phyloP scores from a whole-genome alignment of 805 yeast genomes.

The Lipomyces chichibuensis region DNA sequence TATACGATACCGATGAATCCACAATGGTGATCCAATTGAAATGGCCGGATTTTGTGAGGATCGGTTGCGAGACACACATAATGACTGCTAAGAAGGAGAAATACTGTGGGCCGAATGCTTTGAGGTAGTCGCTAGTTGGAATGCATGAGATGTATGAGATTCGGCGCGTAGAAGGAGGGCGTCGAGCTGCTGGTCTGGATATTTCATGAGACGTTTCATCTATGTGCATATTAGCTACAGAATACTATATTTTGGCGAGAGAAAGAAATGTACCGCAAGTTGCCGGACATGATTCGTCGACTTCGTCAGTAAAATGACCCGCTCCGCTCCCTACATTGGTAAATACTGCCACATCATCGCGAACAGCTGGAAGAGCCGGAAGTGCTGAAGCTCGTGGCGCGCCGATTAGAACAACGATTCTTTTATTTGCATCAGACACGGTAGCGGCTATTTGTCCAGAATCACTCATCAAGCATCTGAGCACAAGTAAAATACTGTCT shows the following conservation, averaged over 20 bases:
- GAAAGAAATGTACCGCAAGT: neutral
- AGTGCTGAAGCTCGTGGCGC: constrained; percentile 10
- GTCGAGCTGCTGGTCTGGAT: neutral
- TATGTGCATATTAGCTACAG: neutral
- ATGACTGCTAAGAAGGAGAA: constrained; percentile 21
- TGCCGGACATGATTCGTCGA: neutral
- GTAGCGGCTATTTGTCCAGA: neutral
- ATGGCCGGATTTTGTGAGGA: constrained; percentile 2
- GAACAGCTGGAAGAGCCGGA: neutral
- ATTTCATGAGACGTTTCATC: neutral
- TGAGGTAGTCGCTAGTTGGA: constrained; percentile 11
- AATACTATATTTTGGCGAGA: neutral
- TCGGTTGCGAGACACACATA: constrained; percentile 6
- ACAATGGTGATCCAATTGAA: constrained; percentile 14
- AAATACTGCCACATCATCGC: neutral
- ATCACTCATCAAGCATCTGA: constrained; percentile 8
- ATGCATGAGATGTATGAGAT: constrained; percentile 15
- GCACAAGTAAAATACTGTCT: neutral
- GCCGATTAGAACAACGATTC: constrained; percentile 13
- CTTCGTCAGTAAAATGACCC: neutral
- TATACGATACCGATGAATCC: constrained; percentile 17
- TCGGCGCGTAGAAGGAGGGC: neutral
- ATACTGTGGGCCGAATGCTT: constrained; percentile 11
- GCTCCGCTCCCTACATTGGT: neutral
- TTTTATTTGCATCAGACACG: neutral